Conservation (phyloP, 768 basidiomycete genomes). For the Mycena rebaudengoi region DNA sequence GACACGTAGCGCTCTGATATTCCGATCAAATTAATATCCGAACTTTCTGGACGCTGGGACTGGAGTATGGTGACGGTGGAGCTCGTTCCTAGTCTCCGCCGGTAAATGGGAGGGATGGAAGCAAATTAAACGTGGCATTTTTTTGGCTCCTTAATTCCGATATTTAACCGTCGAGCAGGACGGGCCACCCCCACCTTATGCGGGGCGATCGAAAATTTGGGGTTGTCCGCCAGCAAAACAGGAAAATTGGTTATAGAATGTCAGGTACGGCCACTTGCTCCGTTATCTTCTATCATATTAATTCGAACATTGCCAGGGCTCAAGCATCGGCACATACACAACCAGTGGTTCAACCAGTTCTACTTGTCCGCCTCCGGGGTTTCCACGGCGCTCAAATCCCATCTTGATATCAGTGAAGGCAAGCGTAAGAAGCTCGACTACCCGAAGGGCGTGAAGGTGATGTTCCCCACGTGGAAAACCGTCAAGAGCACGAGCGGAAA, state of each 20-base stretch:
- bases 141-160: neutral
- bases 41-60: constrained; percentile 79
- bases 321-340: constrained; percentile 83
- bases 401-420: constrained; percentile 69
- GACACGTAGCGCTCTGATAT: constrained; percentile 76
- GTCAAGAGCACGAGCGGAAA: constrained; percentile 73
- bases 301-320: constrained; percentile 62
- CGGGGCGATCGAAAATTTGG: constrained; percentile 72
- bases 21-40: constrained; percentile 67
- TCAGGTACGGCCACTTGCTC: constrained; percentile 67
- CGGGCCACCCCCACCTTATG: constrained; percentile 82
- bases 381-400: constrained; percentile 67
- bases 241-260: constrained; percentile 75
- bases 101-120: constrained; percentile 84
- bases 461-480: constrained; percentile 80
- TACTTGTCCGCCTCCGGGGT: constrained; percentile 75
- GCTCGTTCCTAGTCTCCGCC: constrained; percentile 85
- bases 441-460: constrained; percentile 66
- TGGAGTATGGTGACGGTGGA: constrained; percentile 80
- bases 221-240: constrained; percentile 56
- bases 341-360: constrained; percentile 90
- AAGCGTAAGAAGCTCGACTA: constrained; percentile 66
- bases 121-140: constrained; percentile 52
- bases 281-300: neutral
- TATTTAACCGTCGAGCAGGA: constrained; percentile 39